Conservation (phyloP, 78 protist genomes). For the Dictyostelium intermedium region DNA sequence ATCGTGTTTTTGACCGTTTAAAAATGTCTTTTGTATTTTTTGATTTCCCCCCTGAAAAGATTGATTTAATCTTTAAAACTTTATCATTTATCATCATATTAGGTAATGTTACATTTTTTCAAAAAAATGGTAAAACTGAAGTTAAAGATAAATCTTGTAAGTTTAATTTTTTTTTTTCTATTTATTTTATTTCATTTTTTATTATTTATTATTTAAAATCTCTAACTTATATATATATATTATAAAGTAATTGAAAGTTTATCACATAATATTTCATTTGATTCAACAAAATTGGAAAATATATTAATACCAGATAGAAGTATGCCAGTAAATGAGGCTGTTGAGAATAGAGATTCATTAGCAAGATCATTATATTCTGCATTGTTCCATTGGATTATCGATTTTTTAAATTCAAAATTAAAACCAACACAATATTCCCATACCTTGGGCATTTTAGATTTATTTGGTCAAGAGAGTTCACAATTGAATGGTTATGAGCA, state of each 20-base stretch:
- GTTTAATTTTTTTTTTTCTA: neutral
- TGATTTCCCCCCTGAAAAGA: conserved; percentile 9
- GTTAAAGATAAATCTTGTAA: conserved; percentile 34
- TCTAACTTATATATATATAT: too few relatives aligned
- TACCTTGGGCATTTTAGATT: conserved; percentile 89
- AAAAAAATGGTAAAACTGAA: conserved; percentile 41
- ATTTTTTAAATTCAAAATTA: conserved; percentile 63
- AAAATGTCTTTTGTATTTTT: conserved; percentile 46
- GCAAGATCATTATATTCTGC: conserved; percentile 89
- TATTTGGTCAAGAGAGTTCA: conserved; percentile 92
- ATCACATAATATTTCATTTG: conserved; percentile 45
- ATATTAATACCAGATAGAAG: conserved; percentile 19
- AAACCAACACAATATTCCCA: conserved; percentile 2
- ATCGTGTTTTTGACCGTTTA: conserved; percentile 28
- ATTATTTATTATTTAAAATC: too few relatives aligned
- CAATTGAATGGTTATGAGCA: conserved; percentile 89
- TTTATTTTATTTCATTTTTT: too few relatives aligned
- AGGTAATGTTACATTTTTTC: conserved; percentile 46
- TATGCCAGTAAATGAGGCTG: conserved; percentile 54
- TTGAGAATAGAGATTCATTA: conserved; percentile 81
- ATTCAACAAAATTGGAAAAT: conserved; percentile 14
- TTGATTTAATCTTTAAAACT: conserved; percentile 29
- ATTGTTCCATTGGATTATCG: conserved; percentile 85
- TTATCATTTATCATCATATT: conserved; percentile 28
- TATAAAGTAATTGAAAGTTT: conserved; percentile 13